These are phyloP conservation scores for Barnettozyma sp. DNA, from an alignment of 805 yeast species.

Conservation along the genomic window DNA sequence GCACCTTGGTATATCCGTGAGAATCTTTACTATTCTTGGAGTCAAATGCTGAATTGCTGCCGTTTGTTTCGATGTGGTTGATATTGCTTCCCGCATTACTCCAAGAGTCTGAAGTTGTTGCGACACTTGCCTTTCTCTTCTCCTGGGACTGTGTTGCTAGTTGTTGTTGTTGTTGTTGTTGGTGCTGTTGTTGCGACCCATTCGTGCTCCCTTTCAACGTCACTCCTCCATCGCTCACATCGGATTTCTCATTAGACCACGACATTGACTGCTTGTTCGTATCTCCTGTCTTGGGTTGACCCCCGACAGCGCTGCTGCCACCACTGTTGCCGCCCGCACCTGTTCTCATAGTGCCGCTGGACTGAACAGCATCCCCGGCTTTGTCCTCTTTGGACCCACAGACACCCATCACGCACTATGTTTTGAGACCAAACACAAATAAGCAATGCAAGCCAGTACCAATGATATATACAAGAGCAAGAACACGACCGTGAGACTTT, in stretches of 20 bases:
- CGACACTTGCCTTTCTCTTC: slow-evolving; percentile 1
- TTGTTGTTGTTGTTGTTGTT: no score
- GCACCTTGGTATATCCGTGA: slow-evolving; percentile 56
- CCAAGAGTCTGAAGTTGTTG: slow-evolving; percentile 1
- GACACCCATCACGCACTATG: slow-evolving; percentile 13
- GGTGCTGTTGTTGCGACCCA: no score
- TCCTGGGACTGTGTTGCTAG: slow-evolving; percentile 1
- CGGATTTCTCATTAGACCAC: slow-evolving; percentile 10
- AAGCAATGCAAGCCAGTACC: no score
- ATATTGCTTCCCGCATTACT: background rate
- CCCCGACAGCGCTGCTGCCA: no score
- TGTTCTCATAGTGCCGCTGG: background rate
- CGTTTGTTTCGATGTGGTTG: slow-evolving; percentile 2
- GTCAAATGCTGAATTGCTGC: background rate
- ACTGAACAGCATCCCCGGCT: no score
- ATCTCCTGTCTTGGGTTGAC: no score
- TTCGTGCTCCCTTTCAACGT: background rate
- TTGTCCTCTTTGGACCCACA: slow-evolving; percentile 20
- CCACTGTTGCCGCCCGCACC: background rate
- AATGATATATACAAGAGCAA: no score
- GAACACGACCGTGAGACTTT: no score
- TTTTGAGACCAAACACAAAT: no score
- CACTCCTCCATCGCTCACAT: slow-evolving; percentile 2
- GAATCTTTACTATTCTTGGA: slow-evolving; percentile 17
- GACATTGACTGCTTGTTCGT: slow-evolving; percentile 7